Evolutionary conservation across 768 basidiomycete genomes (phyloP).

Genomic region (Leccinum arenicola): DNA sequence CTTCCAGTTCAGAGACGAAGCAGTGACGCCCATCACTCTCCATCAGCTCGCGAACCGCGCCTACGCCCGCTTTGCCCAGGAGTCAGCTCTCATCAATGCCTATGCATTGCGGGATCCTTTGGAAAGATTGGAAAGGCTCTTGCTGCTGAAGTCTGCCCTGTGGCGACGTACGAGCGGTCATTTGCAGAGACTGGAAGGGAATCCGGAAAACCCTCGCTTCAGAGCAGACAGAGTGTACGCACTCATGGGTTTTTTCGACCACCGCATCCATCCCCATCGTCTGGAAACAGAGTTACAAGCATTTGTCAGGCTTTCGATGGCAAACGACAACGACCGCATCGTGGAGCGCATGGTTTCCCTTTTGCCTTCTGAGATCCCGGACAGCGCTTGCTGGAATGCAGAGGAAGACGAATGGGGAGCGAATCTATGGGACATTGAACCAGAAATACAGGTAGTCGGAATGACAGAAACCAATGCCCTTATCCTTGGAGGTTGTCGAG

Average conservation of each 20-base stretch:
- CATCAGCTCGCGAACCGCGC: slow-evolving; percentile 23
- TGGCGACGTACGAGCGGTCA: slow-evolving; percentile 19
- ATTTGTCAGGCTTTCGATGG: slow-evolving; percentile 6
- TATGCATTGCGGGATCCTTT: slow-evolving; percentile 20
- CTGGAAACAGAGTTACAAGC: slow-evolving; percentile 22
- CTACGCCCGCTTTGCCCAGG: slow-evolving; percentile 12
- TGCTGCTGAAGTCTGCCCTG: slow-evolving; percentile 20
- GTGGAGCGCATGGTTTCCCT: slow-evolving; percentile 15
- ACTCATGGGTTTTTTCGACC: slow-evolving; percentile 27
- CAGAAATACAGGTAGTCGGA: slow-evolving; percentile 18
- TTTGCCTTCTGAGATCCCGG: slow-evolving; percentile 3
- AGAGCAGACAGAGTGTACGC: slow-evolving; percentile 25
- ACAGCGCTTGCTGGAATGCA: slow-evolving; percentile 15
- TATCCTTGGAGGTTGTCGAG: slow-evolving; percentile 25
- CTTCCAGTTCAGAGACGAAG: slow-evolving; percentile 9
- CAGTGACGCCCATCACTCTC: slow-evolving; percentile 21
- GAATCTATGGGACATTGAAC: slow-evolving; percentile 22
- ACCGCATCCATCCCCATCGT: slow-evolving; percentile 19
- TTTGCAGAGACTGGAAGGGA: not conserved
- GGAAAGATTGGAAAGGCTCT: slow-evolving; percentile 24
- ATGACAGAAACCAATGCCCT: slow-evolving; percentile 14
- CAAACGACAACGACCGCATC: too few relatives aligned
- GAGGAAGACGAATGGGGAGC: slow-evolving; percentile 18
- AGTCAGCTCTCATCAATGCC: slow-evolving; percentile 23
- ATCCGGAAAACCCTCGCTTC: not conserved